Conservation (phyloP, 2,329 filamentous ascomycete species). For the Aurifilum marmelostoma region DNA sequence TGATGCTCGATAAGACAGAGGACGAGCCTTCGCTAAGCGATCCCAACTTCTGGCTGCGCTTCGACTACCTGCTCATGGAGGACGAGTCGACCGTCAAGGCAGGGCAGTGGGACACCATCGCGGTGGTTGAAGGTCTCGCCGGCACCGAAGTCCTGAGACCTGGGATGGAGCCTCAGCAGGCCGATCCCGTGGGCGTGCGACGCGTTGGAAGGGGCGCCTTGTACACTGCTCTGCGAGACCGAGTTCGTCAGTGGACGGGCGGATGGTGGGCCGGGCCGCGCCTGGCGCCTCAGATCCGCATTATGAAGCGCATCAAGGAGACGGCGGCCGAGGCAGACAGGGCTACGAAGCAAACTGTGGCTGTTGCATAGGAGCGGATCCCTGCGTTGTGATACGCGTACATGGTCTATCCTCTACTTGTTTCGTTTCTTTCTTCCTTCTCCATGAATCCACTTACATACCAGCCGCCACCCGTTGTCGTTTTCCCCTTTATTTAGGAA, state of each 20-base stretch:
- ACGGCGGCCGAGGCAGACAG: conserved; percentile 16
- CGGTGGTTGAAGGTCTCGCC: conserved; percentile 59
- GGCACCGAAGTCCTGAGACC: conserved; percentile 63
- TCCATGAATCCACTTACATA: neutral
- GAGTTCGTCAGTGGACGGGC: conserved; percentile 51
- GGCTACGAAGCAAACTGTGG: conserved; percentile 5
- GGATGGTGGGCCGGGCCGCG: conserved; percentile 69
- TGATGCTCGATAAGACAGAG: conserved; percentile 67
- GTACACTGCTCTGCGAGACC: conserved; percentile 44
- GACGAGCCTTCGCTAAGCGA: conserved; percentile 46
- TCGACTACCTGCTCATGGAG: conserved; percentile 66
- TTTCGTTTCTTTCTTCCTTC: neutral
- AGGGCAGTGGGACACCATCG: conserved; percentile 59
- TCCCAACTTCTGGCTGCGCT: conserved; percentile 63
- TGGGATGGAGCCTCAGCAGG: conserved; percentile 37
- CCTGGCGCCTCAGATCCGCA: conserved; percentile 59
- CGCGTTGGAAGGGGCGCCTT: conserved; percentile 51
- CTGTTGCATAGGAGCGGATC: neutral
- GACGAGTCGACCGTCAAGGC: conserved; percentile 51
- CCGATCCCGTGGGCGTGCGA: conserved; percentile 30
- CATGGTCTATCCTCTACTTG: too few species aligned
- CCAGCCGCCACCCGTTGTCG: neutral
- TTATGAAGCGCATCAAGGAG: conserved; percentile 46
- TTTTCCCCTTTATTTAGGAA: neutral
- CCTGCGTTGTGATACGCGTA: neutral